Conservation (phyloP, 768 basidiomycete species). For the Guyanaporus albipodus region DNA sequence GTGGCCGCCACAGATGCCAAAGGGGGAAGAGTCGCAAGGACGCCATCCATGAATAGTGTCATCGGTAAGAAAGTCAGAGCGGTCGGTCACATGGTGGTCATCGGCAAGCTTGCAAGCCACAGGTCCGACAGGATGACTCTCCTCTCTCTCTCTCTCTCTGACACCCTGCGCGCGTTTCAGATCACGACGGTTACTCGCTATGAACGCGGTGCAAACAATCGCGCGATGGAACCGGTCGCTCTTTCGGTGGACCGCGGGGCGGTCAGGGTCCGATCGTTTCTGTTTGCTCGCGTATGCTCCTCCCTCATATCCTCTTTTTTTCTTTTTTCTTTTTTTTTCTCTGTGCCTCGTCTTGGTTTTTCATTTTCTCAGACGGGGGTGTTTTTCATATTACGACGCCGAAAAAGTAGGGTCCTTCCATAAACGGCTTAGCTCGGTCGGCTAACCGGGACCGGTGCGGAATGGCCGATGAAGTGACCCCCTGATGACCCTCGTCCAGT, state of each 20-base stretch:
- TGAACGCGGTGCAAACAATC: background rate
- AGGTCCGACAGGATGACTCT: no score
- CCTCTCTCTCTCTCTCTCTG: no score
- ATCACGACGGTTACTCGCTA: background rate
- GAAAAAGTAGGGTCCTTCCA: background rate
- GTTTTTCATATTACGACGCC: no score
- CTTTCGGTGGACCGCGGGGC: no score
- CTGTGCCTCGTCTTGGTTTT: background rate
- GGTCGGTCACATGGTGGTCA: background rate
- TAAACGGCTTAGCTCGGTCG: background rate
- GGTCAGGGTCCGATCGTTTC: background rate
- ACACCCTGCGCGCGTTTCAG: constrained; percentile 9
- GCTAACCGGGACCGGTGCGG: background rate
- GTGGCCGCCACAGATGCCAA: constrained; percentile 9
- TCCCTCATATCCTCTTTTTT: background rate
- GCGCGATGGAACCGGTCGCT: background rate
- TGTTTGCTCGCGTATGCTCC: background rate
- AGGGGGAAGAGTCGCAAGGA: background rate
- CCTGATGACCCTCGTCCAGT: background rate
- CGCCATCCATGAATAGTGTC: background rate
- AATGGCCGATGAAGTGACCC: background rate
- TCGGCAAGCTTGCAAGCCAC: no score
- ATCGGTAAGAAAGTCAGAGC: background rate
- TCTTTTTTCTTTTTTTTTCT: background rate
- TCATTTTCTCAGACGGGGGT: background rate